phyloP scores from a whole-genome alignment of 2,329 filamentous ascomycete genomes.

The Tolypocladium sp. region DNA sequence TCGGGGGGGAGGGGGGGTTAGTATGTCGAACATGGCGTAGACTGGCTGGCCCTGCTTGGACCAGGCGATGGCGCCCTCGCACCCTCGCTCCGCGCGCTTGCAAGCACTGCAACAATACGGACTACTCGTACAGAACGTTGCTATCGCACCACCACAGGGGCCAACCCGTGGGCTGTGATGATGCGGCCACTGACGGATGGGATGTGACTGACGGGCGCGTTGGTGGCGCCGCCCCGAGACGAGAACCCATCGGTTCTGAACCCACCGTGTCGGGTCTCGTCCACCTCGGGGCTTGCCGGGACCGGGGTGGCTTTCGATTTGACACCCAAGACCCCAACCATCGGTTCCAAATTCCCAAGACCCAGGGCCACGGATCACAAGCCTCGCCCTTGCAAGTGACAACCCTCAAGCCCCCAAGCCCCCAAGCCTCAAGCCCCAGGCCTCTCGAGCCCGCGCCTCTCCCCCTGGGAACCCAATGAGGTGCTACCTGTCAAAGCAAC shows the following conservation, averaged over 20 bases:
- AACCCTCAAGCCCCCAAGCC: too few species aligned
- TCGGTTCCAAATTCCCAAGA: neutral
- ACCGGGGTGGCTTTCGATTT: neutral
- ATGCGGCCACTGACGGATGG: neutral
- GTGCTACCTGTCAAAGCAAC: neutral
- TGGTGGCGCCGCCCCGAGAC: neutral
- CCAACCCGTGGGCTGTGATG: neutral
- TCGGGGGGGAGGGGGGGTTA: neutral
- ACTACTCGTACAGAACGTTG: too few species aligned
- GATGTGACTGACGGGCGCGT: neutral
- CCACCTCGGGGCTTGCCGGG: neutral
- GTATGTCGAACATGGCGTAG: neutral
- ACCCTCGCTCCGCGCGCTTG: neutral
- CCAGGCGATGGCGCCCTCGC: too few species aligned
- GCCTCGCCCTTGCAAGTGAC: neutral
- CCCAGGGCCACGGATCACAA: neutral
- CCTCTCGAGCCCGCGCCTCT: neutral
- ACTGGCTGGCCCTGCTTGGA: too few species aligned
- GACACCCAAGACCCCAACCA: neutral
- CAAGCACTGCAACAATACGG: neutral
- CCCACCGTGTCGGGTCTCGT: neutral
- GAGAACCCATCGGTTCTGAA: neutral
- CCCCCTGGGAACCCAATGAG: neutral
- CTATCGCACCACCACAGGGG: neutral
- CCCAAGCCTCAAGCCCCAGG: neutral